Percentiles rank a stretch among this genome's conserved stretches.
Evolutionary conservation across 495 filamentous ascomycete genomes (phyloP).

Genomic region (Penicillium diatomitis): DNA sequence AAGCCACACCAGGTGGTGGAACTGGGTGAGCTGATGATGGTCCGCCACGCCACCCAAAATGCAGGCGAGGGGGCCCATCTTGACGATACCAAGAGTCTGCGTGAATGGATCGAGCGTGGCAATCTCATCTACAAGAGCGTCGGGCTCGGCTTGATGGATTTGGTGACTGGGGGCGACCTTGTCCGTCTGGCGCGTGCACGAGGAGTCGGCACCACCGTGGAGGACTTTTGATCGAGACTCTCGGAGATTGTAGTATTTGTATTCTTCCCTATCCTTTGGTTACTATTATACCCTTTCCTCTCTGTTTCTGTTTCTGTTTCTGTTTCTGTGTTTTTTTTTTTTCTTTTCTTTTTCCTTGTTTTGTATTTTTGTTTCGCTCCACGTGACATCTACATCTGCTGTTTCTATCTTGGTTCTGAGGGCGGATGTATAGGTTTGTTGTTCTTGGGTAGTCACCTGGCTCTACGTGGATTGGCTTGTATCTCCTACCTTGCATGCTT

Average conservation of each 20-base stretch:
- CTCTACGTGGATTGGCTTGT: too few relatives aligned
- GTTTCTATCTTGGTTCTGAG: too few relatives aligned
- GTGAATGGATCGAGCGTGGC: constrained; percentile 64
- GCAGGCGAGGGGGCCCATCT: constrained; percentile 24
- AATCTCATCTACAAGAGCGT: constrained; percentile 57
- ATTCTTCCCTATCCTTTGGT: too few relatives aligned
- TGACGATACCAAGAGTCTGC: constrained; percentile 46
- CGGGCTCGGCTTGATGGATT: constrained; percentile 39
- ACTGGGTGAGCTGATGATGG: constrained; percentile 75
- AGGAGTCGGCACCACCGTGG: constrained; percentile 62
- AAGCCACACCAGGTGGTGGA: constrained; percentile 68
- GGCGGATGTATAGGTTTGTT: too few relatives aligned
- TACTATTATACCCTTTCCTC: not conserved
- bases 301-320: not conserved
- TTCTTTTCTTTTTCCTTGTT: not conserved
- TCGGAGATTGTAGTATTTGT: not conserved
- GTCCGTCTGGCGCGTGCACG: constrained; percentile 63
- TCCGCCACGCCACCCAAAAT: constrained; percentile 40
- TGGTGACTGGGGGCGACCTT: constrained; percentile 64
- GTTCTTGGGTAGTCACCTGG: too few relatives aligned
- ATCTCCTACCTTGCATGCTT: too few relatives aligned
- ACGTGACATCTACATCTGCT: too few relatives aligned
- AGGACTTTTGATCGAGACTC: constrained; percentile 33
- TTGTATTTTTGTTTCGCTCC: not conserved
- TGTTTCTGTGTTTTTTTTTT: not conserved